Conservation (phyloP, 2,329 filamentous ascomycete genomes). For the Mariannaea elegans region DNA sequence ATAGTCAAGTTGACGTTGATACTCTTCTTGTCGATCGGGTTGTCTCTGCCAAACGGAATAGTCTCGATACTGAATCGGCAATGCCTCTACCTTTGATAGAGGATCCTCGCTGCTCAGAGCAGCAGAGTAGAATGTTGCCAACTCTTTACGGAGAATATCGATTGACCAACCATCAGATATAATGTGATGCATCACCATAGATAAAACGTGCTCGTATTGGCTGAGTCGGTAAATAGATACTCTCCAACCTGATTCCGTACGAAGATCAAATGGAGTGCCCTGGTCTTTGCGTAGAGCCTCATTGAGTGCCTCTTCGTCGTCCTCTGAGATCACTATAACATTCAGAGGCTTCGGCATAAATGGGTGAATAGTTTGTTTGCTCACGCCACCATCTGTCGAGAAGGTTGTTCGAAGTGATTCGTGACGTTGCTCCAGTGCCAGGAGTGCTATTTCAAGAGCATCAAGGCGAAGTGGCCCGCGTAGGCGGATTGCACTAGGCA, state of each 20-base stretch:
- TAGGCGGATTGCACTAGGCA: conserved; percentile 22
- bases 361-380: too few relatives aligned
- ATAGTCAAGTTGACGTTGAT: conserved; percentile 24
- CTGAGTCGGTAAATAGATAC: not conserved
- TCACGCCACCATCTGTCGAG: not conserved
- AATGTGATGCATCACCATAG: conserved; percentile 35
- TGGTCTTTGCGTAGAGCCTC: conserved; percentile 28
- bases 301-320: too few relatives aligned
- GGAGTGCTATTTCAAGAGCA: conserved; percentile 15
- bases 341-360: too few relatives aligned
- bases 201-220: conserved; percentile 16
- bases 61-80: conserved; percentile 40
- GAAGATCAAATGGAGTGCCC: conserved; percentile 6
- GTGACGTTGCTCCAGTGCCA: conserved; percentile 29
- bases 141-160: conserved; percentile 18
- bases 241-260: not conserved
- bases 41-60: conserved; percentile 18
- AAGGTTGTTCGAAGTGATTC: conserved; percentile 1
- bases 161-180: conserved; percentile 39
- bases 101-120: conserved; percentile 25
- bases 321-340: too few relatives aligned
- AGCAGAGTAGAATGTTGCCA: conserved; percentile 28
- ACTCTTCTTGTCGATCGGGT: not conserved
- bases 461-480: conserved; percentile 18
- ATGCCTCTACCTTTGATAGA: conserved; percentile 14